Evolutionary conservation across 2,329 filamentous ascomycete genomes (phyloP).

Genomic region (Aspergillus puulaauensis): DNA sequence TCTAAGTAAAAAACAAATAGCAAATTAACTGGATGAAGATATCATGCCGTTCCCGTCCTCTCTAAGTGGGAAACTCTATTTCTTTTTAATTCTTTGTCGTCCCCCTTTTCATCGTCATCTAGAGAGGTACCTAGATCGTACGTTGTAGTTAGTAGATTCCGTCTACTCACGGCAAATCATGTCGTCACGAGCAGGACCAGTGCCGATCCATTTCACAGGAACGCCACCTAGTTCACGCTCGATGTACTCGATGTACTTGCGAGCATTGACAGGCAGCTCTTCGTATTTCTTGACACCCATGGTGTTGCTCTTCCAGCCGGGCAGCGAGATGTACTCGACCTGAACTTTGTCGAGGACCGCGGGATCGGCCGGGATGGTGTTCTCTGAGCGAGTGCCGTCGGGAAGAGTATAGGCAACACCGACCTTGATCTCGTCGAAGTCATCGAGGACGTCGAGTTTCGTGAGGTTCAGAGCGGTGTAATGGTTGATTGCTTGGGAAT

Average conservation of each 20-base stretch:
- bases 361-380: conserved; percentile 59
- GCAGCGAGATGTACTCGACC: conserved; percentile 59
- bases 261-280: conserved; percentile 57
- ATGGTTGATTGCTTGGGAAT: conserved; percentile 57
- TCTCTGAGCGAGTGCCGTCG: conserved; percentile 49
- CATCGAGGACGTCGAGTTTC: conserved; percentile 64
- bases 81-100: not conserved
- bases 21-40: conserved; percentile 1
- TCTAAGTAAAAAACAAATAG: conserved; percentile 1
- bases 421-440: conserved; percentile 63
- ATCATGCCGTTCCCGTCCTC: not conserved
- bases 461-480: conserved; percentile 61
- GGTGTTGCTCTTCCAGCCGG: conserved; percentile 62
- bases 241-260: conserved; percentile 62
- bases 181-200: conserved; percentile 60
- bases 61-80: not conserved
- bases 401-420: conserved; percentile 56
- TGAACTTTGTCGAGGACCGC: conserved; percentile 54
- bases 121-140: not conserved
- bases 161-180: conserved; percentile 54
- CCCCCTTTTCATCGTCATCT: not conserved
- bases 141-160: not conserved
- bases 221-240: conserved; percentile 57
- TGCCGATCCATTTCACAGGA: conserved; percentile 63
- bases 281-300: conserved; percentile 58